phyloP scores from a whole-genome alignment of 371 early-diverging fungal genomes.

The Mucor indicus region DNA sequence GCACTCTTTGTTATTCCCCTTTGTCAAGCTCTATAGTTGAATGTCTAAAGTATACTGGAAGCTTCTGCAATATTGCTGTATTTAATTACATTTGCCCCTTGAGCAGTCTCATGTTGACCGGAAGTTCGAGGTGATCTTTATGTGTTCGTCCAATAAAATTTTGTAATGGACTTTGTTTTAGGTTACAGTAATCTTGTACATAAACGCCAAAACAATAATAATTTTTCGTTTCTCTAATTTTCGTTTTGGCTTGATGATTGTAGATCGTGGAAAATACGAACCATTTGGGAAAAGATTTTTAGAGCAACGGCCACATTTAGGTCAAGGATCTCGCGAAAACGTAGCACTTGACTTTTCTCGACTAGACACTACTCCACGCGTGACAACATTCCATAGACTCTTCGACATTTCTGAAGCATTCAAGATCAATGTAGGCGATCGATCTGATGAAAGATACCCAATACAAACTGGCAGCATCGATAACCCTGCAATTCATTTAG shows the following conservation, averaged over 20 bases:
- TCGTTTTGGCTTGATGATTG: conserved; percentile 5
- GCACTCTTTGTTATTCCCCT: too few species aligned
- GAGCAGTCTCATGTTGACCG: too few species aligned
- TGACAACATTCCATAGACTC: conserved; percentile 3
- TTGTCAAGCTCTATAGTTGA: too few species aligned
- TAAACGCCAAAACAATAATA: too few species aligned
- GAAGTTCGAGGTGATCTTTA: too few species aligned
- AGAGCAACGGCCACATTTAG: not conserved
- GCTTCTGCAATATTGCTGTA: too few species aligned
- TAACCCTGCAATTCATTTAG: conserved; percentile 4
- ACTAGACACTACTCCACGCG: not conserved
- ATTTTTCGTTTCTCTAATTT: too few species aligned
- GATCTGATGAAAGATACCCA: not conserved
- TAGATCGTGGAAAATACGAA: conserved; percentile 11
- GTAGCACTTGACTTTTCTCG: conserved; percentile 10
- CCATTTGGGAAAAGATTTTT: conserved; percentile 14
- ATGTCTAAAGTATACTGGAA: too few species aligned
- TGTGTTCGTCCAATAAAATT: too few species aligned
- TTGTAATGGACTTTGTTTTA: too few species aligned
- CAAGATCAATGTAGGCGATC: not conserved
- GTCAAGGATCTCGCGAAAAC: not conserved
- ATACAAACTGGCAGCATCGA: not conserved
- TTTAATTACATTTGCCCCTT: too few species aligned
- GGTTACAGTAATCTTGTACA: too few species aligned
- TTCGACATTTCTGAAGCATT: conserved; percentile 1